These are phyloP conservation scores for Thielaviopsis populi DNA, from an alignment of 2,329 filamentous ascomycete species.

Conservation along the genomic window DNA sequence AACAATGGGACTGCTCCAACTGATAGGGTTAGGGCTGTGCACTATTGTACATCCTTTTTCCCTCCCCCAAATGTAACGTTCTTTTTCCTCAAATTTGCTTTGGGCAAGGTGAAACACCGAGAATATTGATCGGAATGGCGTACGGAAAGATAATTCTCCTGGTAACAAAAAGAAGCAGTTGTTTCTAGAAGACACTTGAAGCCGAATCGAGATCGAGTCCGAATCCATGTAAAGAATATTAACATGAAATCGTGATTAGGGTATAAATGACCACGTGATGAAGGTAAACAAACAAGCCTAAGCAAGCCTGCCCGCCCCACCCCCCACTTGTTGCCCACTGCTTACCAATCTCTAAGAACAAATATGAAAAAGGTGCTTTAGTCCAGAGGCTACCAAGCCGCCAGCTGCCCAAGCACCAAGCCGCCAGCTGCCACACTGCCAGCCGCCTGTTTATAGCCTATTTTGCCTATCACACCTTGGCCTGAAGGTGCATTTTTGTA, in stretches of 20 bases:
- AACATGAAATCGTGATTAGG: neutral
- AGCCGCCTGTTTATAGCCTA: neutral
- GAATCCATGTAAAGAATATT: neutral
- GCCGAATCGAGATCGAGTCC: too few species aligned
- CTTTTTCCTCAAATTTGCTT: neutral
- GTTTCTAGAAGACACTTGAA: too few species aligned
- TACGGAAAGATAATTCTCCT: too few species aligned
- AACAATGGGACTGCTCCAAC: too few species aligned
- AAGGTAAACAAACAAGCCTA: neutral
- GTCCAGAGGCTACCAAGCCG: neutral
- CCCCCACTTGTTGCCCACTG: neutral
- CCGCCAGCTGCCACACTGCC: neutral
- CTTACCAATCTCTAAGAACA: neutral
- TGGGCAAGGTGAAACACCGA: too few species aligned
- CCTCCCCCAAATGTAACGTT: too few species aligned
- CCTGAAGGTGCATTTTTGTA: neutral
- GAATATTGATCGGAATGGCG: too few species aligned
- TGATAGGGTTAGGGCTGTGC: too few species aligned
- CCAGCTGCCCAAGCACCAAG: neutral
- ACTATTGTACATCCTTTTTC: too few species aligned
- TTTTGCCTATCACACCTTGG: neutral
- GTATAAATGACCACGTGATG: neutral
- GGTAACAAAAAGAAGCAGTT: too few species aligned
- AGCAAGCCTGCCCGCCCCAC: neutral
- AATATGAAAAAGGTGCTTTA: too few species aligned